Conservation (phyloP, 345 rosid species). For the Lumnitzera racemosa region DNA sequence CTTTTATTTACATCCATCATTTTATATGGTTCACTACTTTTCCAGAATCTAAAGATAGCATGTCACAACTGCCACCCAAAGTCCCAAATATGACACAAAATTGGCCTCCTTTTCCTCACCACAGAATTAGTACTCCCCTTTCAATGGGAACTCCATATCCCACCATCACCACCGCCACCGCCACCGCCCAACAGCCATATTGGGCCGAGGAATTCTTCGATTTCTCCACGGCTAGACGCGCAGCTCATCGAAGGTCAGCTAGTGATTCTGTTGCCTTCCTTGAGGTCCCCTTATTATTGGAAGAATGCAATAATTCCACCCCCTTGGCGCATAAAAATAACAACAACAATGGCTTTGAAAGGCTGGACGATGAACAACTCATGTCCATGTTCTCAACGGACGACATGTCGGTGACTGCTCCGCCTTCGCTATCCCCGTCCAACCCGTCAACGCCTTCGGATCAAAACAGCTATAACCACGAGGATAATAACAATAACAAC, state of each 20-base stretch:
- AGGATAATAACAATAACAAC: slow-evolving; percentile 14
- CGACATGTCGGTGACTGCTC: slow-evolving; percentile 27
- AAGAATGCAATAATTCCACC: no score
- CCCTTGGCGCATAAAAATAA: neutral
- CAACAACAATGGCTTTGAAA: slow-evolving; percentile 20
- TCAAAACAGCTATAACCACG: slow-evolving; percentile 49
- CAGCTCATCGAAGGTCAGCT: slow-evolving; percentile 69
- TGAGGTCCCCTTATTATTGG: slow-evolving; percentile 25
- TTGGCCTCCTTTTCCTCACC: slow-evolving; percentile 27
- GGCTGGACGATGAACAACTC: slow-evolving; percentile 55
- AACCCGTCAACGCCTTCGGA: slow-evolving; percentile 62
- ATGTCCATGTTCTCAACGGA: slow-evolving; percentile 56
- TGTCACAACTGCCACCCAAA: slow-evolving; percentile 57
- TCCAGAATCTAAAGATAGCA: neutral
- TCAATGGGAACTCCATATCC: no score
- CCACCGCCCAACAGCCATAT: slow-evolving; percentile 27
- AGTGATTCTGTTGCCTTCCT: slow-evolving; percentile 81
- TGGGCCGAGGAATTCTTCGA: slow-evolving; percentile 89
- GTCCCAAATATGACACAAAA: slow-evolving; percentile 43
- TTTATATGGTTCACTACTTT: neutral
- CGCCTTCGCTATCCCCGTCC: slow-evolving; percentile 19
- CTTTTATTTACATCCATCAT: neutral
- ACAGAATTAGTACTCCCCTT: no score
- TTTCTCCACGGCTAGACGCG: slow-evolving; percentile 64
- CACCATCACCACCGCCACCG: slow-evolving; percentile 1